Evolutionary conservation across 176 grass and related monocot species (phyloP).

Genomic region (Oryza coarctata): DNA sequence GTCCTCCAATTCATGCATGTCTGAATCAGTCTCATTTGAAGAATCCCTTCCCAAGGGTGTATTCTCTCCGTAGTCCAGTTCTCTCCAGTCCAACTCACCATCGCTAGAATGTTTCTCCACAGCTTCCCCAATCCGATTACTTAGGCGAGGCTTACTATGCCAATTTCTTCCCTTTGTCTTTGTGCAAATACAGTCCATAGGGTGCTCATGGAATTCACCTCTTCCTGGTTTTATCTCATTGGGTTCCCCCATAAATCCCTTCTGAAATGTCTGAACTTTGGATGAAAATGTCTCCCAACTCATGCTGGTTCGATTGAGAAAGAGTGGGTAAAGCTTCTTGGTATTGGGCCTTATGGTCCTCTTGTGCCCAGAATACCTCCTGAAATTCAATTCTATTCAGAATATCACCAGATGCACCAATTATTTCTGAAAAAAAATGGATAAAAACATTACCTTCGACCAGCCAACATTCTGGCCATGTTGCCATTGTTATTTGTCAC

Average conservation of each 20-base stretch:
- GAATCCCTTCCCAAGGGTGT: constrained; percentile 47
- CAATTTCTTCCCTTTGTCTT: constrained; percentile 33
- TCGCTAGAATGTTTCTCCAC: constrained; percentile 43
- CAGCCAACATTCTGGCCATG: constrained; percentile 96
- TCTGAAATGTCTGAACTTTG: constrained; percentile 66
- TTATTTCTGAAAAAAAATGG: not conserved
- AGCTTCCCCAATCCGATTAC: constrained; percentile 27
- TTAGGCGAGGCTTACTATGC: constrained; percentile 23
- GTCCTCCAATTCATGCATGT: constrained; percentile 55
- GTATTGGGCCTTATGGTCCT: constrained; percentile 94
- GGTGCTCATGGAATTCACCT: constrained; percentile 94
- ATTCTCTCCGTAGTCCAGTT: constrained; percentile 85
- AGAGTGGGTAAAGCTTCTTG: constrained; percentile 81
- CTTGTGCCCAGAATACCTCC: constrained; percentile 98
- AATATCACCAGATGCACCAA: constrained; percentile 5
- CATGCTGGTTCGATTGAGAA: constrained; percentile 76
- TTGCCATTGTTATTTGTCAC: constrained; percentile 98
- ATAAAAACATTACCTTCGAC: constrained; percentile 64
- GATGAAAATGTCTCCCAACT: constrained; percentile 83
- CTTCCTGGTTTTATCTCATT: constrained; percentile 82
- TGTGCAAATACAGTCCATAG: constrained; percentile 78
- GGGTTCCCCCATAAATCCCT: constrained; percentile 91
- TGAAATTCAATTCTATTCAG: constrained; percentile 49
- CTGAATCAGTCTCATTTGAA: constrained; percentile 49
- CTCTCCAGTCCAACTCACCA: constrained; percentile 55